Evolutionary conservation across 1,284 basidiomycete species (phyloP), one percentile per base, ranked within the genome.

Genomic region (Naganishia albida): DNA sequence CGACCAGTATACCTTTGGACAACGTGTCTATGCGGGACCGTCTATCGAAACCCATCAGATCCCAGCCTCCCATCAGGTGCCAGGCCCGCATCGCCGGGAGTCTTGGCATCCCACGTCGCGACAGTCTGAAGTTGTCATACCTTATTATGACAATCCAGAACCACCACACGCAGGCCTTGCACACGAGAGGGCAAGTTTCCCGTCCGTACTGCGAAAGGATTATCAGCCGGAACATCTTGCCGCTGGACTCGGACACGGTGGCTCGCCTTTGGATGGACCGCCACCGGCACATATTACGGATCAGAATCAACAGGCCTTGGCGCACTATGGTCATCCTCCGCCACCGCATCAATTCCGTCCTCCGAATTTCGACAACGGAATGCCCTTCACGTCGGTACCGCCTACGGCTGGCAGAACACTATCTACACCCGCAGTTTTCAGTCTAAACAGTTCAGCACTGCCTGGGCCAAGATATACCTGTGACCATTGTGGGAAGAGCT

Each of bases 401-500:
- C 50, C 57, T 18, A 25, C n/a, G 15, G 43, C 50, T 25, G 50
- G 3, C 13, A 59, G 56, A 48, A 65, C 44, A 25, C 16, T 30
- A 8, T 30, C 34, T n/a, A 44, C 56, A 18, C 55, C 39, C 16
- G 18, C 40, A 49, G n/a, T 30, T 55, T 28, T 26, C 7, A 53
- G 20, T 25, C 38, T 26, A 18, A 40, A 16, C 30, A 51, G 30
- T 7, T 20, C 48, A 26, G 59, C 55, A 20, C 50, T 52, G 23
- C 64, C 64, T 4, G 67, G 67, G 6, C 67, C 67, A 13, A 57
- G 67, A 26, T 67, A 67, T 39, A 64, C 51, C 1, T 67, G 67
- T 28, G 63, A 67, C 20, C 60, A 65, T 42, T 67, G 67, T 54
- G 63, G 63, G 3, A 67, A 67, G 39, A 64, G 50, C 20, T 67